Conservation (phyloP, 1,284 basidiomycete genomes). For the Kwoniella shivajii region DNA sequence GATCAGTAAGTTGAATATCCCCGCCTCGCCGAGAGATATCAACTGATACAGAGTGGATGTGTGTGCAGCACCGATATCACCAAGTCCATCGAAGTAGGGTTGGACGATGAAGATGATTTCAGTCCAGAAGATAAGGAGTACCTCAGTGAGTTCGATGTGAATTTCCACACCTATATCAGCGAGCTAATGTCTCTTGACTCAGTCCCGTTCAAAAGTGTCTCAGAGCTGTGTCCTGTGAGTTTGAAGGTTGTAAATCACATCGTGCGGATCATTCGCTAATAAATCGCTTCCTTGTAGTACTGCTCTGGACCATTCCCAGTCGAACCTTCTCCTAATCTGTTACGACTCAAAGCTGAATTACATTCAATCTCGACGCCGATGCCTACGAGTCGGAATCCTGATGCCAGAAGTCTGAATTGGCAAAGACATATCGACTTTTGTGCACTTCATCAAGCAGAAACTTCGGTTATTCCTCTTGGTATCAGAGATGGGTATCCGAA, state of each 20-base stretch:
- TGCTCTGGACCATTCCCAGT: constrained; percentile 31
- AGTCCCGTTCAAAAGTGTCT: constrained; percentile 3
- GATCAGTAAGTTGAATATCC: constrained; percentile 6
- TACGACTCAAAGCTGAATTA: constrained; percentile 7
- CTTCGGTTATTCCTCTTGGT: constrained; percentile 41
- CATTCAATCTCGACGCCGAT: constrained; percentile 10
- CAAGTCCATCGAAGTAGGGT: neutral
- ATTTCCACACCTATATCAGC: neutral
- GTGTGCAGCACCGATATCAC: neutral
- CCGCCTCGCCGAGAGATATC: neutral
- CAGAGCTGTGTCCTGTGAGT: constrained; percentile 21
- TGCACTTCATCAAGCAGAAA: constrained; percentile 41
- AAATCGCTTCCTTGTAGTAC: constrained; percentile 12
- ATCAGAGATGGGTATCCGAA: constrained; percentile 39
- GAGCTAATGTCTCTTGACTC: neutral
- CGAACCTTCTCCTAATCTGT: constrained; percentile 19
- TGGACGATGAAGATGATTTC: constrained; percentile 12
- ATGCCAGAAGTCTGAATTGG: constrained; percentile 20
- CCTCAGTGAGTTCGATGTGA: constrained; percentile 2
- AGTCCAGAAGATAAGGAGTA: constrained; percentile 9
- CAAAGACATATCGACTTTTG: constrained; percentile 37
- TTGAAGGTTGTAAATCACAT: neutral
- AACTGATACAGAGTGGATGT: neutral
- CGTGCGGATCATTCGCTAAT: neutral
- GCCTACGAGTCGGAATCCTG: constrained; percentile 16